phyloP scores from a whole-genome alignment of 768 basidiomycete species.

The Rossbeevera mucosa region DNA sequence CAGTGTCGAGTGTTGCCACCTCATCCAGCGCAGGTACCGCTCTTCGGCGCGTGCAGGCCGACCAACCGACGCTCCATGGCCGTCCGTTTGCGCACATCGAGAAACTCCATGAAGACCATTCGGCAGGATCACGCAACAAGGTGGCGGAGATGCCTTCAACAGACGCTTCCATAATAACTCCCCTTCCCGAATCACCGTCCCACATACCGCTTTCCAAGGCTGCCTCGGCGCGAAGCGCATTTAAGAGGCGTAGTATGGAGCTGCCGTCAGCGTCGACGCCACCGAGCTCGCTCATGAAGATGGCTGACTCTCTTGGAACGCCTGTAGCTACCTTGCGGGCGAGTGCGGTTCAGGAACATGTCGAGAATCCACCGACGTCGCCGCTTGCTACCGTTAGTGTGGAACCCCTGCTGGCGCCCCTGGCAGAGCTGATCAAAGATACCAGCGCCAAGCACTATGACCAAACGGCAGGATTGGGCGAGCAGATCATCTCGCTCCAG shows the following conservation, averaged over 20 bases:
- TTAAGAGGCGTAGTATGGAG: constrained; percentile 8
- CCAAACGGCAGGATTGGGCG: constrained; percentile 30
- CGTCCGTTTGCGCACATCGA: constrained; percentile 24
- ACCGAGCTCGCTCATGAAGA: constrained; percentile 10
- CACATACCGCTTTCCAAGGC: constrained; percentile 5
- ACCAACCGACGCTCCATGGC: constrained; percentile 6
- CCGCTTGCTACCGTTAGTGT: constrained; percentile 4
- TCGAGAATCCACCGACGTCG: constrained; percentile 13
- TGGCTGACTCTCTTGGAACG: background rate
- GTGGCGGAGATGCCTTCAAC: constrained; percentile 14
- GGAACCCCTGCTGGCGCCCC: constrained; percentile 21
- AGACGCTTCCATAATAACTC: constrained; percentile 23
- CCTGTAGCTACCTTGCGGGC: constrained; percentile 9
- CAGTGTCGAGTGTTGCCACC: constrained; percentile 16
- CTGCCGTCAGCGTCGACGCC: constrained; percentile 3
- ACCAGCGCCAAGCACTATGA: constrained; percentile 34
- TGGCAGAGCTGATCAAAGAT: constrained; percentile 33
- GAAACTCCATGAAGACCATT: constrained; percentile 15
- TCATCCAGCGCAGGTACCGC: constrained; percentile 23
- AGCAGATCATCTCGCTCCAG: constrained; percentile 33
- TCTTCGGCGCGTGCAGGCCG: constrained; percentile 22
- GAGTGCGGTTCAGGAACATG: constrained; percentile 16
- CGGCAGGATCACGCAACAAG: background rate
- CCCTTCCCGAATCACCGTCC: constrained; percentile 17
- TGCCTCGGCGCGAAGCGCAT: constrained; percentile 23